Evolutionary conservation across 2,329 filamentous ascomycete species (phyloP).

Genomic region (Neoarthrinium moseri): DNA sequence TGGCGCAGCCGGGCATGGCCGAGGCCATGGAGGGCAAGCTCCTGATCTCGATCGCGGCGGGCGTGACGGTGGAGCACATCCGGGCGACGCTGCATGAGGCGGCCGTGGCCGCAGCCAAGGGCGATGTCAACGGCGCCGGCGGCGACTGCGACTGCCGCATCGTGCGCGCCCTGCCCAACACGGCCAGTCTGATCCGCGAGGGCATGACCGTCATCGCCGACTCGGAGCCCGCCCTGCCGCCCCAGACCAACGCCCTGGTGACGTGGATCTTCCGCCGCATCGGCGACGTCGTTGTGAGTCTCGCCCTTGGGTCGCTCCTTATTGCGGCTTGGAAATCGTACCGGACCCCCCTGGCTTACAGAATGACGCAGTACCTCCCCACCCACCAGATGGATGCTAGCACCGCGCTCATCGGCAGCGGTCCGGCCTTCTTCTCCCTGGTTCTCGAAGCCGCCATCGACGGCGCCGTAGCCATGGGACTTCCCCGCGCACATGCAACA

Average conservation of each 20-base stretch:
- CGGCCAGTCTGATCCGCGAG: constrained; percentile 73
- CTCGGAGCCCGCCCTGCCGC: constrained; percentile 55
- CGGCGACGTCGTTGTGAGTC: constrained; percentile 67
- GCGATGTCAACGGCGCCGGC: constrained; percentile 23
- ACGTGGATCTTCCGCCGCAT: constrained; percentile 77
- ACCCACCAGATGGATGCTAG: constrained; percentile 68
- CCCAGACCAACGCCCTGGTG: constrained; percentile 55
- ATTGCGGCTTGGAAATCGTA: too few species aligned
- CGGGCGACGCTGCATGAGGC: constrained; percentile 60
- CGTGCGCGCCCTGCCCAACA: constrained; percentile 83
- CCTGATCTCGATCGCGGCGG: constrained; percentile 78
- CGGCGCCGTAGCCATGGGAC: constrained; percentile 75
- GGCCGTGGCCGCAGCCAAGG: constrained; percentile 43
- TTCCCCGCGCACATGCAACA: constrained; percentile 70
- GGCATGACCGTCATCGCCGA: constrained; percentile 79
- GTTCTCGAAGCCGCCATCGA: constrained; percentile 75
- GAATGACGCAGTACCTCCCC: too few species aligned
- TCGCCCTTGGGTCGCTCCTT: too few species aligned
- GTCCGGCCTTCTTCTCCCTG: constrained; percentile 74
- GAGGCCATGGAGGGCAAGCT: constrained; percentile 77
- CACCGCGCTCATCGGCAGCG: constrained; percentile 73
- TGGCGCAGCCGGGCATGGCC: constrained; percentile 65
- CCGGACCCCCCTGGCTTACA: too few species aligned
- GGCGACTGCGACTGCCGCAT: constrained; percentile 52
- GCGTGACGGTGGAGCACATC: constrained; percentile 70